Evolutionary conservation across 805 yeast genomes (phyloP).

Genomic region (Ogataea paraovalis): DNA sequence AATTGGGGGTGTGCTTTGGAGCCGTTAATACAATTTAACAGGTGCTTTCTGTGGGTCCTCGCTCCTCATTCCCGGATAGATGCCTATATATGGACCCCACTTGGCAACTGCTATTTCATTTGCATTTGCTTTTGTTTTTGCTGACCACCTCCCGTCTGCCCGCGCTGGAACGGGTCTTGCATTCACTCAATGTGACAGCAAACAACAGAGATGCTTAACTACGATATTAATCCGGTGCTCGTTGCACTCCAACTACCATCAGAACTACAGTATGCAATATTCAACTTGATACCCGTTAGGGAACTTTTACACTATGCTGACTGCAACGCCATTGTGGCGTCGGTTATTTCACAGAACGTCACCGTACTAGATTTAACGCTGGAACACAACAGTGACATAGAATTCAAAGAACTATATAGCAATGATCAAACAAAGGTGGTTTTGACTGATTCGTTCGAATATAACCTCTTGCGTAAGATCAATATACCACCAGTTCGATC

Average conservation of each 20-base stretch:
- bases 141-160: too few relatives aligned
- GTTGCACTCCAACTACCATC: not conserved
- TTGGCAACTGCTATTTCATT: too few relatives aligned
- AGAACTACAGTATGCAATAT: slow-evolving; percentile 1
- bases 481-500: not conserved
- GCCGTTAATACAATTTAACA: too few relatives aligned
- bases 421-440: not conserved
- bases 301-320: not conserved
- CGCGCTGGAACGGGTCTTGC: too few relatives aligned
- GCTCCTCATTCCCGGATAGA: too few relatives aligned
- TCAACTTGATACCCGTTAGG: not conserved
- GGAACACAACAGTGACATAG: not conserved
- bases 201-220: not conserved
- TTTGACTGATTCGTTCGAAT: not conserved
- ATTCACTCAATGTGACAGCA: too few relatives aligned
- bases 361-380: not conserved
- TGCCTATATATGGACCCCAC: too few relatives aligned
- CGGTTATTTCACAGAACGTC: not conserved
- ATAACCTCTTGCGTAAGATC: not conserved
- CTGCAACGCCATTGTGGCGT: not conserved
- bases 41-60: too few relatives aligned
- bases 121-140: too few relatives aligned
- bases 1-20: too few relatives aligned
- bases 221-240: not conserved
- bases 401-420: not conserved